These are phyloP conservation scores for Vitis amurensis DNA, from an alignment of 164 flowering plant species.

Conservation along the genomic window DNA sequence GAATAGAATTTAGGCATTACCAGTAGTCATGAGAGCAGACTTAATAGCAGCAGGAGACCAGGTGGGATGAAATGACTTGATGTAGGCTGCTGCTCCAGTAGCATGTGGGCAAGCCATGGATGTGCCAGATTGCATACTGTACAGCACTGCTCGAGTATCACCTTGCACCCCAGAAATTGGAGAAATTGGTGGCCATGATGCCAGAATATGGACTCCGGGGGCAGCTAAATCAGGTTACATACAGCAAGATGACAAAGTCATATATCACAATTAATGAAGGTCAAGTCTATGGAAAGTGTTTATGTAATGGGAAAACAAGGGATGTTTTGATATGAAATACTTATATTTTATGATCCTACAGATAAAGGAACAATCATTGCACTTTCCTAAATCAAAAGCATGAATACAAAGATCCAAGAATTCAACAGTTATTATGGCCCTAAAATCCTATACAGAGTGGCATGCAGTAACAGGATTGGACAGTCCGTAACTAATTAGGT, in stretches of 20 bases:
- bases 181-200: conserved; percentile 31
- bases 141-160: conserved; percentile 17
- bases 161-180: not conserved
- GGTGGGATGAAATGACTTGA: conserved; percentile 31
- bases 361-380: too few relatives aligned
- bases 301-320: too few relatives aligned
- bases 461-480: too few relatives aligned
- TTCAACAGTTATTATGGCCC: too few relatives aligned
- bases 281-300: too few relatives aligned
- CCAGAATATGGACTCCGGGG: conserved; percentile 35
- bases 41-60: conserved; percentile 49
- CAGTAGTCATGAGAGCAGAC: conserved; percentile 42
- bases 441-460: too few relatives aligned
- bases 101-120: conserved; percentile 47
- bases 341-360: too few relatives aligned
- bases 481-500: too few relatives aligned
- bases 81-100: conserved; percentile 29
- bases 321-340: too few relatives aligned
- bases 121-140: conserved; percentile 33
- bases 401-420: too few relatives aligned
- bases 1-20: conserved; percentile 4
- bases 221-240: conserved; percentile 38
- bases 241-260: not conserved
- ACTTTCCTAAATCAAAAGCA: too few relatives aligned
- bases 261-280: too few relatives aligned